Evolutionary conservation across 1,284 basidiomycete species (phyloP), one percentile per base, ranked within the genome.

Genomic region (Clitocybe nebularis): DNA sequence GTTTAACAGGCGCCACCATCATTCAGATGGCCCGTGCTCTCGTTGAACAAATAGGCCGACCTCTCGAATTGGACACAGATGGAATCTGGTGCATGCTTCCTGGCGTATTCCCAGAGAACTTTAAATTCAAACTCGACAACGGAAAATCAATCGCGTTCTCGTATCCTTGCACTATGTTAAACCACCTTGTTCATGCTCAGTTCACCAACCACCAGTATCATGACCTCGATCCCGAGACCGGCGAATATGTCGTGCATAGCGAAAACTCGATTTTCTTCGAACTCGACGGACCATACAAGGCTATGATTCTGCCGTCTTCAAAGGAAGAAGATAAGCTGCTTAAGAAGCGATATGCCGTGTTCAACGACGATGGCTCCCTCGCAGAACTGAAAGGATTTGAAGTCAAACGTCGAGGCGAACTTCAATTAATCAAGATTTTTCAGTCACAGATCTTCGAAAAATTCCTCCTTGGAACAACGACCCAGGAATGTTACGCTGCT

Each of bases 221-320:
- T 65, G 88, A 95, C 52, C 75, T 96, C 7, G 84, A 97, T 61
- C 78, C 81, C 17, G 80, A 85, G 39, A 86, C 85, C 0, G 93
- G 93, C 17, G 77, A 82, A 44, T 98, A 98, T 67, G 72, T 75
- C 19, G 71, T 99, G 13, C 90, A 91, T 53, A 92, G 85, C 65
- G 96, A 99, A 65, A 99, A 99, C 68, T 96, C 93, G n/a, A 99
- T 99, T 66, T 99, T 99, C 72, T 99, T 99, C 71, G 96, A 99
- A 64, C 77, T 99, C 44, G 96, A 99, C 58, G 96, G 96, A 1
- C 96, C 96, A 0, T 99, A 99, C 71, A 91, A 84, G 54, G 96
- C 96, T 5, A 99, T 99, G 96, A 98, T 99, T 55, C 76, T 99
- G 20, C 96, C 96, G 1, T 96, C 93, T 5, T 99, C 95, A 2